Base-by-base conservation (phyloP, 306 rosid genomes). In the Myrica gale region DNA sequence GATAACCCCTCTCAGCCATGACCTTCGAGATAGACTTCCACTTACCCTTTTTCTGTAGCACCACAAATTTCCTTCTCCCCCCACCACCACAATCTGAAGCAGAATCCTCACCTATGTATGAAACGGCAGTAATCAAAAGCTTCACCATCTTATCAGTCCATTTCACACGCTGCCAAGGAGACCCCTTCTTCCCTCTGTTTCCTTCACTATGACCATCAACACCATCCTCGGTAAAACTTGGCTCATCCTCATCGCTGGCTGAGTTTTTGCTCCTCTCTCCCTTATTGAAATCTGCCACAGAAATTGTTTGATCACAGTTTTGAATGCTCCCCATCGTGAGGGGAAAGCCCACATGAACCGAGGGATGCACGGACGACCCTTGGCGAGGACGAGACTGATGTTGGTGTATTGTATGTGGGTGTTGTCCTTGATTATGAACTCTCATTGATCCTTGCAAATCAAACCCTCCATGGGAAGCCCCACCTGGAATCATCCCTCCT, bases 121-220 rank as follows among this genome's bases (percentile, higher is more conserved):
- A 93, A 17, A 91, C 92, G 1, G 96, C 93, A 7, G 96, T 93
- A 56, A 93, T 91, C 82, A 91, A 60, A 83, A 93, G 97, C 90
- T 58, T 91, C 83, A 93, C 98, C 97, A 91, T 93, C 87, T 86
- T 88, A 85, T 91, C 94, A 5, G 96, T 87, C 98, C 98, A 93
- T 82, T 91, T 91, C 72, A 93, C 92, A 15, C 96, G 92, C 75
- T 91, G 94, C 98, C 98, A 93, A 5, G 87, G 83, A 0, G 77
- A 84, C 37, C 88, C 91, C 82, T 85, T 93, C 84, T 86, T 90
- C 87, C 91, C 92, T 83, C 80, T 79, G 58, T 61, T 67, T 0
- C 39, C 83, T 79, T 93, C 94, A 53, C 74, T 81, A 19, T 84
- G 87, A 72, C 88, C 91, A 72, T 89, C 97, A 68, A 57, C 71